These are phyloP conservation scores for Gardenia jasminoides DNA, from an alignment of 257 asterid species.

Conservation along the genomic window DNA sequence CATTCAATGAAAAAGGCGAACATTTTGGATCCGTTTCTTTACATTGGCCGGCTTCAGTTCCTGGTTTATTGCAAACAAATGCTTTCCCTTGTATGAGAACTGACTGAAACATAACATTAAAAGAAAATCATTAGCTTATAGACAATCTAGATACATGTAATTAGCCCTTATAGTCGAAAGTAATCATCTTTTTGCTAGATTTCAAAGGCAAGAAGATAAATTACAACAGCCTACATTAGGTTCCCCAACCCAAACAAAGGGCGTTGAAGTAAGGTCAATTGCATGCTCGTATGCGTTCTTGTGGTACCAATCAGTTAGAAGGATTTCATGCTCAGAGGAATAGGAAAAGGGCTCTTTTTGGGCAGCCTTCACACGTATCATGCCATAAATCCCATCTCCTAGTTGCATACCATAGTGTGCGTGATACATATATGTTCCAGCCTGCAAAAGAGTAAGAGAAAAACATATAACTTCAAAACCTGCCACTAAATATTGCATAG, in stretches of 20 bases:
- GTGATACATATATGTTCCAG: constrained; percentile 88
- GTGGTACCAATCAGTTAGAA: constrained; percentile 88
- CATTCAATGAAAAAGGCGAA: constrained; percentile 51
- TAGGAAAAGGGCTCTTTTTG: constrained; percentile 55
- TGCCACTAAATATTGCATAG: too few species aligned
- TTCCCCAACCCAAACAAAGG: constrained; percentile 85
- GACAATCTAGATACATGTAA: too few species aligned
- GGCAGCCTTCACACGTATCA: constrained; percentile 42
- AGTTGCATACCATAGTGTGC: constrained; percentile 97
- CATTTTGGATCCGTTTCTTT: constrained; percentile 72
- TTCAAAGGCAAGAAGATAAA: too few species aligned
- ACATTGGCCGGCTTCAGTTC: constrained; percentile 36
- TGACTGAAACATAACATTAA: constrained; percentile 42
- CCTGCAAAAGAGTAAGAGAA: constrained; percentile 36
- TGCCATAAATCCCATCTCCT: constrained; percentile 74
- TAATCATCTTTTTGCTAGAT: too few species aligned
- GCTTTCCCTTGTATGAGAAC: constrained; percentile 78
- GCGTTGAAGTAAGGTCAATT: constrained; percentile 58
- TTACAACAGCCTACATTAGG: constrained; percentile 54
- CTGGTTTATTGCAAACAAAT: constrained; percentile 61
- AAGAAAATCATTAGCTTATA: background rate
- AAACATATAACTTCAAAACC: too few species aligned
- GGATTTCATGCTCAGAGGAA: constrained; percentile 61
- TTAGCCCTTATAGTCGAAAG: too few species aligned
- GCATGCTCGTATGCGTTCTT: constrained; percentile 55